Evolutionary conservation across 306 rosid genomes (phyloP), one percentile per base, ranked within the genome.

Genomic region (Albizia julibrissin): DNA sequence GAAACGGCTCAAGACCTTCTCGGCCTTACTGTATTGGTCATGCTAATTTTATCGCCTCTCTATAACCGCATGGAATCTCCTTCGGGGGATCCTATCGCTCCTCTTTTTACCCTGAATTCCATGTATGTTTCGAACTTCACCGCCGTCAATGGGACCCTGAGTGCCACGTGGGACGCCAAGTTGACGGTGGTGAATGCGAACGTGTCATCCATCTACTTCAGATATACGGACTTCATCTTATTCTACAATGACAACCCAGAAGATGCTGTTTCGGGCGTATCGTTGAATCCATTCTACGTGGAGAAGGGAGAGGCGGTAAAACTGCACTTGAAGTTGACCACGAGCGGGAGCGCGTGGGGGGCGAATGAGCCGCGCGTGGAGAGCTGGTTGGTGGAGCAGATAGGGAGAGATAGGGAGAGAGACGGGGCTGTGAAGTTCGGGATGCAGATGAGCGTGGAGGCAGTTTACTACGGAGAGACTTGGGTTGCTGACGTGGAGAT

Each of bases 351-450:
- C 52, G 10, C 33, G 15, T 75, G 81, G 76, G 86, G 81, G 10
- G 73, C 65, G 1, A 72, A 80, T 19, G 82, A 72, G 56, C 74
- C 83, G 1, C 75, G 58, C 24, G 84, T 81, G 54, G 80, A 85
- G 85, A 42, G 73, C 47, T 18, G 11, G 27, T 37, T 87, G 74
- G 86, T 84, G 80, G 87, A 84, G 78, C 84, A 88, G 84, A 83
- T 91, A 27, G 71, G 72, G 12, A 84, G 80, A 39, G 93, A 89
- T 58, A 84, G 74, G 49, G 79, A 16, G 10, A 82, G 72, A 65
- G 67, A 84, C 68, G 91, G 86, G 39, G 15, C 64, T 3, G 12
- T 91, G 64, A 88, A 40, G 34, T 88, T 91, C 34, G 89, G 93
- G 12, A 78, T 91, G 80, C 61, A 87, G 65, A 80, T 89, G 85